These are phyloP conservation scores for Closterium sp. DNA, from an alignment of 139 green algal species.

Conservation along the genomic window DNA sequence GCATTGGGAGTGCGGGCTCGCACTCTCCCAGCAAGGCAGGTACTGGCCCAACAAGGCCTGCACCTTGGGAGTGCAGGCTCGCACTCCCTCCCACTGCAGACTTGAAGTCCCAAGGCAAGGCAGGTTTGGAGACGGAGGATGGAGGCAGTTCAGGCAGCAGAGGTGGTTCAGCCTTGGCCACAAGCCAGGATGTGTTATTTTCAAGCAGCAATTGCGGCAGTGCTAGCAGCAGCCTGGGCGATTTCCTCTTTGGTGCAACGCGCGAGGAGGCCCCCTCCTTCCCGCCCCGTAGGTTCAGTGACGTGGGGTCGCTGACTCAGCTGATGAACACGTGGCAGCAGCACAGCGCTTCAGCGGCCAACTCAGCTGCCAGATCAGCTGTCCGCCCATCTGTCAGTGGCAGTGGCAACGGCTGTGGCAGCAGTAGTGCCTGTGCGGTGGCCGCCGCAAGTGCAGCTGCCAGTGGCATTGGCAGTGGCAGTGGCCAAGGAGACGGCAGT, in stretches of 20 bases:
- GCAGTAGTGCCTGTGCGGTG: too few relatives aligned
- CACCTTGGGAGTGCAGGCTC: background rate
- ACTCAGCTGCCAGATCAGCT: background rate
- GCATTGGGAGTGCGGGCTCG: background rate
- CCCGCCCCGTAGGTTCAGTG: background rate
- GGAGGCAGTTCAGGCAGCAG: background rate
- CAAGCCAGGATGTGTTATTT: background rate
- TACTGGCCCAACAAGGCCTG: too few relatives aligned
- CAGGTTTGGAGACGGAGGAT: background rate
- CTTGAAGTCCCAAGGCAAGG: background rate
- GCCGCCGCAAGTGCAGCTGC: too few relatives aligned
- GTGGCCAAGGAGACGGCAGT: background rate
- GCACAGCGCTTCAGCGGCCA: background rate
- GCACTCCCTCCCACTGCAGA: background rate
- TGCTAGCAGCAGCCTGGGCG: background rate
- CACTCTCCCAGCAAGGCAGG: background rate
- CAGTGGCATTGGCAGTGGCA: background rate
- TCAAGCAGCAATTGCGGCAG: background rate
- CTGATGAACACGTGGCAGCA: background rate
- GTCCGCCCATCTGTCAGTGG: too few relatives aligned
- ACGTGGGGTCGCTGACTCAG: background rate
- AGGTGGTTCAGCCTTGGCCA: background rate
- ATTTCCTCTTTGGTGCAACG: background rate
- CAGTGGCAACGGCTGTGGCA: background rate
- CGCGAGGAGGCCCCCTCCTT: background rate